Evolutionary conservation across 331 rosid genomes (phyloP).

Genomic region (Malus hybrid): DNA sequence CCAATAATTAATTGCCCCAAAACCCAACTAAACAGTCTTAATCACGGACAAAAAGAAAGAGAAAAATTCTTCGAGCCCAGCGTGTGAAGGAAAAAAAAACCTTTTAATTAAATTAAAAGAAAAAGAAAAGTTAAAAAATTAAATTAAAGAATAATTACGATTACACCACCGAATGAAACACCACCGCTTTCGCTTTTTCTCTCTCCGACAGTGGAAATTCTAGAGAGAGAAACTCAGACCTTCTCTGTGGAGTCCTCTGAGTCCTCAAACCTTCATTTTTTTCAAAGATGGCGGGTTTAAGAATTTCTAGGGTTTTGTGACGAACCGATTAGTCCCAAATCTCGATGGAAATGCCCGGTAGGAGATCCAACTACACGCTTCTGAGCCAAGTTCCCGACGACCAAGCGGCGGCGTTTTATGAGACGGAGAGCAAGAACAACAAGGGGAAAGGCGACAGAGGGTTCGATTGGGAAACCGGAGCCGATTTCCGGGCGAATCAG

Average conservation of each 20-base stretch:
- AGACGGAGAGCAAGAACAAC: conserved; percentile 52
- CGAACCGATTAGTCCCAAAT: not conserved
- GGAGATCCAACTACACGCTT: conserved; percentile 84
- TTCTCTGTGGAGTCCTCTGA: not conserved
- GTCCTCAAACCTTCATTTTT: not conserved
- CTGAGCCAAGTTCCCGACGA: conserved; percentile 79
- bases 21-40: not conserved
- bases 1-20: not conserved
- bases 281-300: conserved; percentile 53
- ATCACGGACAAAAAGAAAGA: not conserved
- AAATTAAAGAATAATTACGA: conserved; percentile 16
- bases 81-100: not conserved
- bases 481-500: conserved; percentile 55
- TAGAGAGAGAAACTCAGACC: conserved; percentile 35
- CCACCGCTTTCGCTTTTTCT: conserved; percentile 19
- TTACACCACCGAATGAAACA: conserved; percentile 35
- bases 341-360: conserved; percentile 83
- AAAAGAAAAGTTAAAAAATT: too few species aligned
- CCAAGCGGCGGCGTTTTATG: conserved; percentile 42
- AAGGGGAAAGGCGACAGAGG: conserved; percentile 41
- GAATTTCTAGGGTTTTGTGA: conserved; percentile 29
- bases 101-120: too few species aligned
- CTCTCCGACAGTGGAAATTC: conserved; percentile 53
- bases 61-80: not conserved
- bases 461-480: conserved; percentile 64